A percentile compares a stretch with the other conserved stretches of the same genome.
Conservation (phyloP, 2,329 filamentous ascomycete genomes). For the Colletotrichum karsti region DNA sequence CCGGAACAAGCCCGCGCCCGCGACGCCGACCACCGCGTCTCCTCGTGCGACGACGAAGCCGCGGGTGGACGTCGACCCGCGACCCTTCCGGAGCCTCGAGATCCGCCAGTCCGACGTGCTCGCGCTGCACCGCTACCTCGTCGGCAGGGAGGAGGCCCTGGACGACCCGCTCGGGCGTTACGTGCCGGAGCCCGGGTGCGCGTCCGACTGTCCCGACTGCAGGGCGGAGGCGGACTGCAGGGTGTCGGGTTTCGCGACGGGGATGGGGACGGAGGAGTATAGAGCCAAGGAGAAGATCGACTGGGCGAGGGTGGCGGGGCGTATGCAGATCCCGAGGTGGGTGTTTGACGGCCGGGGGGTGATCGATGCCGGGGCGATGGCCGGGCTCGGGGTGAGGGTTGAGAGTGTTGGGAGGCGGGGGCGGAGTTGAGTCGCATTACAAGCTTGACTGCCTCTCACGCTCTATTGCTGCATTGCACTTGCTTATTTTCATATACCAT, state of each 20-base stretch:
- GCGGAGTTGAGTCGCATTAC: neutral
- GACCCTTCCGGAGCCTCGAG: conserved; percentile 47
- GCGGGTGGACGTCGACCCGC: conserved; percentile 48
- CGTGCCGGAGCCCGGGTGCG: conserved; percentile 54
- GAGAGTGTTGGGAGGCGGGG: conserved; percentile 60
- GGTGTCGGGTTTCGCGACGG: conserved; percentile 46
- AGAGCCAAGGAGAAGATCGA: conserved; percentile 57
- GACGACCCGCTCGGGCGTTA: conserved; percentile 55
- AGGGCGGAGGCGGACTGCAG: conserved; percentile 47
- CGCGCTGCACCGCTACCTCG: conserved; percentile 54
- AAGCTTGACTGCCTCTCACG: neutral
- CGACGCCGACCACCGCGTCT: neutral
- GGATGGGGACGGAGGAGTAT: conserved; percentile 54
- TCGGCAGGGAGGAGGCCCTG: conserved; percentile 36
- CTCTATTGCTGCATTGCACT: too few relatives aligned
- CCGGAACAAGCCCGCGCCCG: conserved; percentile 42
- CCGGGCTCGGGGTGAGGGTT: conserved; percentile 58
- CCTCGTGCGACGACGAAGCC: conserved; percentile 13
- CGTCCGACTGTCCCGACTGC: conserved; percentile 59
- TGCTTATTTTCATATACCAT: too few relatives aligned
- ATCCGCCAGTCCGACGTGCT: conserved; percentile 56
- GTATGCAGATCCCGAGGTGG: conserved; percentile 63
- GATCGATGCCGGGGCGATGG: conserved; percentile 57
- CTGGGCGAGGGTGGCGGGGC: conserved; percentile 58
- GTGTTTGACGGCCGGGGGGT: conserved; percentile 66